phyloP scores from a whole-genome alignment of 306 rosid species.

The Luffa acutangula region DNA sequence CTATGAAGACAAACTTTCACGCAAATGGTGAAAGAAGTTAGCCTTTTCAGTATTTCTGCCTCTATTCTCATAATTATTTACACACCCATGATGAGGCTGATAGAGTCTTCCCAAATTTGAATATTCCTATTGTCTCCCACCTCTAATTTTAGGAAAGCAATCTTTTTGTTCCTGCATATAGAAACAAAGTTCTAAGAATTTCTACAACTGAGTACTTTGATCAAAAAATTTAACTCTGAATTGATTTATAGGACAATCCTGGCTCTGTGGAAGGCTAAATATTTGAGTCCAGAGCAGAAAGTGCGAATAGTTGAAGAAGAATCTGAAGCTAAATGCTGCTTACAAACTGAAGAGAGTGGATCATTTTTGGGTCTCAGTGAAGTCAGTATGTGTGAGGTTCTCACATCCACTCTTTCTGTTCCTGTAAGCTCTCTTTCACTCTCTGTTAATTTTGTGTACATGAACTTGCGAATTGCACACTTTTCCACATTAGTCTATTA shows the following conservation, averaged over 20 bases:
- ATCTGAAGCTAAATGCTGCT: constrained; percentile 44
- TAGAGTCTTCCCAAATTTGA: background rate
- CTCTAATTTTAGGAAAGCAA: background rate
- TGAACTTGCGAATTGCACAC: background rate
- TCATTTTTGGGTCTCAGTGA: constrained; percentile 60
- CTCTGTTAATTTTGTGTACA: constrained; percentile 7
- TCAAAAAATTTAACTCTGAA: constrained; percentile 1
- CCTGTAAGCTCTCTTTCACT: constrained; percentile 46
- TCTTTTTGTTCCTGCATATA: background rate
- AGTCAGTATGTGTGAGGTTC: constrained; percentile 70
- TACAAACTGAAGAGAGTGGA: constrained; percentile 59
- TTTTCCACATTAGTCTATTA: background rate
- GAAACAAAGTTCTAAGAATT: background rate
- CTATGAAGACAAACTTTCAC: background rate
- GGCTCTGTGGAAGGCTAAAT: constrained; percentile 95
- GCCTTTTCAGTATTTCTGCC: background rate
- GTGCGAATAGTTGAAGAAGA: constrained; percentile 77
- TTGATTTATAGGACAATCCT: constrained; percentile 63
- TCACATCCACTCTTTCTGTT: constrained; percentile 38
- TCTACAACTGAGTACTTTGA: background rate
- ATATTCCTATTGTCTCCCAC: background rate
- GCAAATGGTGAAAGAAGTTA: background rate
- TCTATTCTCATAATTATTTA: background rate
- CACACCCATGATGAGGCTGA: background rate
- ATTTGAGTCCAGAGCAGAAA: constrained; percentile 89